Evolutionary conservation across 768 basidiomycete genomes (phyloP), one percentile per base, ranked within the genome.

Genomic region (Termitomyces sp.): DNA sequence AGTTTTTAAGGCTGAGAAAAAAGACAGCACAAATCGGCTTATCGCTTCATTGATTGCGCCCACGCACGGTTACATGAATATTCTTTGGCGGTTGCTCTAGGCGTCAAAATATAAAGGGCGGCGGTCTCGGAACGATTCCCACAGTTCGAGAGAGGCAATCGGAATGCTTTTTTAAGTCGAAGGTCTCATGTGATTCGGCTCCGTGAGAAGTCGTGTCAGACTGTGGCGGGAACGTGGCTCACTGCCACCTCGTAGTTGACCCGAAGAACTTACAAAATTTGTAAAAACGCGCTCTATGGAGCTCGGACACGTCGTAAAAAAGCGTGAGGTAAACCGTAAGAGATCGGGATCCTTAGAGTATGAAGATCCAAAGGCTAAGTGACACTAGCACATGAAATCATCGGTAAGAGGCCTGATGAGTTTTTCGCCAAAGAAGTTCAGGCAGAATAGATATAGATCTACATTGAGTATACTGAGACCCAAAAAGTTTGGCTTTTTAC

Each of bases 161-260:
- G 53, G 53, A 44, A 54, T 54, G 22, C 53, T 20, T 30, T 44
- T 54, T 26, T 24, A 24, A 24, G 42, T 0, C 3, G 30, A 33
- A 43, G 13, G 52, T 53, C 40, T 53, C 52, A 53, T 27, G 53
- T 43, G 37, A 52, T 39, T 37, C 51, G 51, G 51, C 33, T 54
- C 53, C 40, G 43, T 54, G 53, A 54, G 40, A 34, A 44, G 43
- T 22, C 53, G 24, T 45, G 53, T 53, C 52, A 43, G 32, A 43
- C 22, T 53, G 42, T 53, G 52, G 52, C 52, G 22, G 30, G 32
- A 53, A 53, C 52, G 52, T 53, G 52, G 52, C 52, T 53, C 52
- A 43, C 27, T 53, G 39, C 26, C 53, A 30, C 27, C n/a, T n/a
- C n/a, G n/a, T 27, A 16, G 12, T 53, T 37, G 27, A 53, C 27